phyloP scores from a whole-genome alignment of 2,329 filamentous ascomycete species.

The Penicillium sp. region DNA sequence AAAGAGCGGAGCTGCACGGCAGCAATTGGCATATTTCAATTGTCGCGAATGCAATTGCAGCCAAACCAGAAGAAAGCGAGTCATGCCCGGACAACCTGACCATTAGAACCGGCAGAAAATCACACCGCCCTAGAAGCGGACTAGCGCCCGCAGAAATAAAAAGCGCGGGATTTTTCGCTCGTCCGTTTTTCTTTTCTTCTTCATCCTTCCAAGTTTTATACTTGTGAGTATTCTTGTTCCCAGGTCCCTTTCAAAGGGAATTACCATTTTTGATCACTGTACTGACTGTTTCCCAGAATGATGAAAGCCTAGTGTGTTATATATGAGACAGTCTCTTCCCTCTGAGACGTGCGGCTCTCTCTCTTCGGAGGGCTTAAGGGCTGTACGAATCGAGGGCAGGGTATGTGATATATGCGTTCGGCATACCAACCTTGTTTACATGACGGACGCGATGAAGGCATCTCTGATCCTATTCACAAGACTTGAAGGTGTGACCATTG shows the following conservation, averaged over 20 bases:
- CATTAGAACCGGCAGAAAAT: slow-evolving; percentile 11
- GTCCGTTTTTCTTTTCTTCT: slow-evolving; percentile 57
- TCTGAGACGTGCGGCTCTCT: slow-evolving; percentile 73
- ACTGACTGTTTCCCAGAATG: slow-evolving; percentile 63
- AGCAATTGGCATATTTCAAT: slow-evolving; percentile 11
- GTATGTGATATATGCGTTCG: slow-evolving; percentile 98
- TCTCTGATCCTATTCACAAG: slow-evolving; percentile 70
- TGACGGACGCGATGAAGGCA: slow-evolving; percentile 94
- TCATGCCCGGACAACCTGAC: not conserved
- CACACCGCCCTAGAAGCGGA: slow-evolving; percentile 22
- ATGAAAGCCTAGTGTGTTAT: slow-evolving; percentile 99
- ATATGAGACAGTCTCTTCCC: slow-evolving; percentile 73
- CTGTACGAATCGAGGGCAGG: slow-evolving; percentile 65
- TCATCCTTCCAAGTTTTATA: slow-evolving; percentile 99
- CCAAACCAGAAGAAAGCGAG: not conserved
- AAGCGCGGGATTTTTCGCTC: slow-evolving; percentile 21
- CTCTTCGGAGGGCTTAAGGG: slow-evolving; percentile 79
- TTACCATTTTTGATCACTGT: slow-evolving; percentile 12
- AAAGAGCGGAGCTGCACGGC: slow-evolving; percentile 4
- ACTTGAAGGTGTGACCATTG: slow-evolving; percentile 51
- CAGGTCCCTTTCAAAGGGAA: not conserved
- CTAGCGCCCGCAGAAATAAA: slow-evolving; percentile 31
- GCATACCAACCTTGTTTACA: slow-evolving; percentile 97
- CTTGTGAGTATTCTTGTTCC: slow-evolving; percentile 64
- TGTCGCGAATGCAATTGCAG: not conserved